Evolutionary conservation across 1,284 basidiomycete genomes (phyloP).

Genomic region (Papiliotrema terrestris): DNA sequence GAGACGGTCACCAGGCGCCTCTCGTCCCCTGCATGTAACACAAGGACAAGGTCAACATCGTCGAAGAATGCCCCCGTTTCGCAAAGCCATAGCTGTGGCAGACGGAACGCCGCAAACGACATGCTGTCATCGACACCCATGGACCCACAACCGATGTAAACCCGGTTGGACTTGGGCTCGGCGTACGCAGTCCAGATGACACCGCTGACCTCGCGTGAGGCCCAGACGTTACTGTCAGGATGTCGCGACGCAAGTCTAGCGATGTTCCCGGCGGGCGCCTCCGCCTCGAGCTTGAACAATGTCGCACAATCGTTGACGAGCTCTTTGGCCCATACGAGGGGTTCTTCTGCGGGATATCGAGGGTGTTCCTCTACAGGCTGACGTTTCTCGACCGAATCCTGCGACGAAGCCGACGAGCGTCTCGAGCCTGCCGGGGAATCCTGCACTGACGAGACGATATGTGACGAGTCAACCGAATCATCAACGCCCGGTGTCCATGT

Average conservation of each 20-base stretch:
- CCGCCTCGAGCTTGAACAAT: slow-evolving; percentile 8
- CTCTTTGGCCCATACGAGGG: slow-evolving; percentile 27
- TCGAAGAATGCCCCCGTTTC: slow-evolving; percentile 35
- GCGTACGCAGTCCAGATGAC: not conserved
- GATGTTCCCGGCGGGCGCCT: not conserved
- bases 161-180: not conserved
- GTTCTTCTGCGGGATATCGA: slow-evolving; percentile 18
- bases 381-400: slow-evolving; percentile 17
- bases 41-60: slow-evolving; percentile 33
- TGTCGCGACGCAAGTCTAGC: not conserved
- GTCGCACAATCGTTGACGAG: slow-evolving; percentile 10
- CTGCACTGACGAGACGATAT: not conserved
- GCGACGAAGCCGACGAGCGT: slow-evolving; percentile 2
- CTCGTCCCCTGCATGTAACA: slow-evolving; percentile 15
- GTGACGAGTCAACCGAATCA: not conserved
- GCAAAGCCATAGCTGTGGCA: slow-evolving; percentile 3
- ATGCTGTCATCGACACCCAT: not conserved
- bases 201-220: not conserved
- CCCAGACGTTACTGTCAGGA: not conserved
- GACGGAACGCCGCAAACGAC: not conserved
- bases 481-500: not conserved
- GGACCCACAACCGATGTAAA: not conserved
- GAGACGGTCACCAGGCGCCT: slow-evolving; percentile 22
- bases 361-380: slow-evolving; percentile 8
- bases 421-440: not conserved